Base-by-base conservation (phyloP, 371 early-diverging fungal species). In the Umbelopsis sp. region DNA sequence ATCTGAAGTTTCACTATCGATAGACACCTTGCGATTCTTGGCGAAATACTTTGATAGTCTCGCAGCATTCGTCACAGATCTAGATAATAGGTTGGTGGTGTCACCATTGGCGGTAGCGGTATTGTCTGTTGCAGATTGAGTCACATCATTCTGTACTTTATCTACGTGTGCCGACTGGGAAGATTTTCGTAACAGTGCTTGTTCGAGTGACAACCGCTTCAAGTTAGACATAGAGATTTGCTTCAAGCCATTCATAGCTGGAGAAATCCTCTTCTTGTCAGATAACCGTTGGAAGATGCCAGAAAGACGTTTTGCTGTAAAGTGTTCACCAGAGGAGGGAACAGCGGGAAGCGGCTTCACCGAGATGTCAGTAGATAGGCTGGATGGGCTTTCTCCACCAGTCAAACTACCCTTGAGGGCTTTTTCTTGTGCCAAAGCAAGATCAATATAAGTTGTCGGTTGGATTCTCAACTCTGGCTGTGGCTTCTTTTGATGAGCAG, bases 181-280 rank as follows among this genome's bases (percentile, higher is more conserved):
- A 12, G 37, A 29, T 18, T 14, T 25, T 0, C 35, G 35, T 57
- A 29, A 8, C 5, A 29, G 22, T 6, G 57, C 11, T 11, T 35
- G 35, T 29, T 57, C 57, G n/a, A 57, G 38, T 7, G 57, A 57
- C 10, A 35, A 16, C 18, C 57, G 29, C 35, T 57, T 57, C n/a
- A 57, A 6, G n/a, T 57, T 57, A 11, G 37, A 11, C 6, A 57
- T 35, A 18, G 57, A 57, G 11, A 57, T 57, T 14, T 57, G 37
- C 18, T 57, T 57, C 57, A 57, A 57, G 2, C 48, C 48, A 48
- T 48, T 48, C 48, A 35, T 35, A 29, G 57, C 18, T 35, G 57
- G 57, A 24, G 57, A 12, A 35, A 57, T 57, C 18, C 57, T 29
- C 57, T n/a, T 57, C 18, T 57, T 57, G 57, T 57, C 35, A 57